Evolutionary conservation across 306 rosid species (phyloP), one percentile per base, ranked within the genome.

Genomic region (Quercus glauca): DNA sequence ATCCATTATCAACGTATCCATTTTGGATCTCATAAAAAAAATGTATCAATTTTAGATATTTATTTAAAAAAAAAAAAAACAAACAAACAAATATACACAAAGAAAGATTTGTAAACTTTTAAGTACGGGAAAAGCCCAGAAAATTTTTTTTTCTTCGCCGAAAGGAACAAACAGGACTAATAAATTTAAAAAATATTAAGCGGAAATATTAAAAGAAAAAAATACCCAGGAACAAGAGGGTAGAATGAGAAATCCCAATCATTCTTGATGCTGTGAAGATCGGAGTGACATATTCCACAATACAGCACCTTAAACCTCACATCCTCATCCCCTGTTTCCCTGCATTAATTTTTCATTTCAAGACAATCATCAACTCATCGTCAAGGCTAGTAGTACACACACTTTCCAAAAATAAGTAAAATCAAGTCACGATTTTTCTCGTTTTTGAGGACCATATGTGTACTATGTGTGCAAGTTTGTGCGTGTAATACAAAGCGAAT

Each of bases 251-350:
- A 5, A 11, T 76, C 82, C 75, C 74, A 78, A 2, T 78, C 82
- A 67, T 82, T 78, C 78, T 68, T 83, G 60, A 67, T 3, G 57
- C 26, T 29, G 43, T 78, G 73, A 49, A 83, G 78, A 20, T 83
- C 82, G 13, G 82, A 52, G 55, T 83, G 82, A 63, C 82, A 78
- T 25, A 78, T 83, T 51, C 82, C 82, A 57, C 82, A 78, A 25
- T 83, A 83, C 61, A 78, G 5, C 21, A 83, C 78, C 65, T 77
- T 82, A 11, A 82, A 73, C 8, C 45, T 56, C 6, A 82, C 63
- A n/a, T 82, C 85, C 3, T 82, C 64, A 14, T 82, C 71, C 5
- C 81, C 78, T 1, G 74, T 65, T 53, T 15, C 53, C 70, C 82
- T 82, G 75, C 31, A 20, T 6, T 5, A 56, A 17, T 17, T 9